These are phyloP conservation scores for Plasmodium inui DNA, from an alignment of 169 alveolate species.

Conservation along the genomic window DNA sequence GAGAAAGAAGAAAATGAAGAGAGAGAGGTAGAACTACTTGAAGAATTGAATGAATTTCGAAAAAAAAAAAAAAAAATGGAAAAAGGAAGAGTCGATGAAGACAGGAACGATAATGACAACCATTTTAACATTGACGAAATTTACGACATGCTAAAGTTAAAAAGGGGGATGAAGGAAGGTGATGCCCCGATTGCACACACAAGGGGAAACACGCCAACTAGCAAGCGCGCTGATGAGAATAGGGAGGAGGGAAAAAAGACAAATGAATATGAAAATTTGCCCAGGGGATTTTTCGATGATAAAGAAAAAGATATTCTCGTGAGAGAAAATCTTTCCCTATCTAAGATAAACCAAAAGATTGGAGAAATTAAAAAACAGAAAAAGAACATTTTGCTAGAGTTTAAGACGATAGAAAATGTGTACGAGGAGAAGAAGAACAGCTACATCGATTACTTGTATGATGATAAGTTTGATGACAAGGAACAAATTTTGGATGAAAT, in stretches of 20 bases:
- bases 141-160: conserved; percentile 38
- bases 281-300: conserved; percentile 61
- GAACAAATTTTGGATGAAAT: conserved; percentile 45
- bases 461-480: conserved; percentile 58
- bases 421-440: conserved; percentile 51
- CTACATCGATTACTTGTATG: conserved; percentile 63
- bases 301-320: conserved; percentile 54
- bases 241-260: background rate
- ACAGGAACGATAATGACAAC: background rate
- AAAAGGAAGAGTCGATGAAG: background rate
- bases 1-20: conserved; percentile 32
- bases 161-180: conserved; percentile 1
- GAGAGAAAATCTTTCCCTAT: conserved; percentile 49
- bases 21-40: conserved; percentile 8
- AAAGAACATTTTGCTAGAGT: conserved; percentile 20
- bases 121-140: conserved; percentile 47
- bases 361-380: conserved; percentile 51
- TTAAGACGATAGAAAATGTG: conserved; percentile 20
- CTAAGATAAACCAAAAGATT: conserved; percentile 36
- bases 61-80: conserved; percentile 37
- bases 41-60: conserved; percentile 47
- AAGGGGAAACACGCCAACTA: background rate
- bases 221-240: background rate
- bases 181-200: background rate
- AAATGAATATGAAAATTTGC: conserved; percentile 20